Conservation (phyloP, 2,329 filamentous ascomycete genomes). For the Samsoniella hepiali region DNA sequence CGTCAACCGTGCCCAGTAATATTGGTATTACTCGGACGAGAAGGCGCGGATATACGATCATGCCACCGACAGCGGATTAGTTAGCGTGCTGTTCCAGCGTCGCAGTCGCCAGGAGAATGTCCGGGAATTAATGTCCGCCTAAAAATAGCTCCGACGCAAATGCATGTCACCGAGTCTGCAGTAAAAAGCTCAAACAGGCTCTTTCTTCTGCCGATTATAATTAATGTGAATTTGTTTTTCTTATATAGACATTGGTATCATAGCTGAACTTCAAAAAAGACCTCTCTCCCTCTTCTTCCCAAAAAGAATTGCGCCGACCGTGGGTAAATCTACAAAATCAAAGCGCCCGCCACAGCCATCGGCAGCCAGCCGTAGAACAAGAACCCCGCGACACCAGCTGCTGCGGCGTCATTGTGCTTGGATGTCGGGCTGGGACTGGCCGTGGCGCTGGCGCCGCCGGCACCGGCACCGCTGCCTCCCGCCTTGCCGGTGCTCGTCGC, state of each 20-base stretch:
- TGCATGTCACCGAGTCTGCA: neutral
- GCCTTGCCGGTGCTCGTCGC: neutral
- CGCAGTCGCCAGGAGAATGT: neutral
- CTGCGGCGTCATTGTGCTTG: neutral
- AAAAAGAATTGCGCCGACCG: constrained; percentile 1
- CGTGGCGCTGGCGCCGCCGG: neutral
- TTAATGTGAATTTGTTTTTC: neutral
- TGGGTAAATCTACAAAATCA: neutral
- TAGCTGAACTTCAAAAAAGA: neutral
- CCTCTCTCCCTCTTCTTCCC: neutral
- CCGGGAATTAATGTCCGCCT: neutral
- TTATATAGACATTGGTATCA: constrained; percentile 14
- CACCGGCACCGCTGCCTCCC: neutral
- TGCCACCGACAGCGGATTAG: neutral
- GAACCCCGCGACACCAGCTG: neutral
- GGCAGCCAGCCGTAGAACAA: neutral
- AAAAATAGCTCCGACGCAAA: neutral
- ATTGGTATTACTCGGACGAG: neutral
- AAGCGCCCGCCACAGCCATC: neutral
- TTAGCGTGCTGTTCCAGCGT: neutral
- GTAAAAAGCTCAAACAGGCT: neutral
- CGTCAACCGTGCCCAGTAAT: neutral
- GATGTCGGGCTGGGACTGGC: neutral
- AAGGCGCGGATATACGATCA: neutral
- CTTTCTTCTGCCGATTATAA: neutral